Conservation (phyloP, 305 asterid genomes). For the Andrographis paniculata region DNA sequence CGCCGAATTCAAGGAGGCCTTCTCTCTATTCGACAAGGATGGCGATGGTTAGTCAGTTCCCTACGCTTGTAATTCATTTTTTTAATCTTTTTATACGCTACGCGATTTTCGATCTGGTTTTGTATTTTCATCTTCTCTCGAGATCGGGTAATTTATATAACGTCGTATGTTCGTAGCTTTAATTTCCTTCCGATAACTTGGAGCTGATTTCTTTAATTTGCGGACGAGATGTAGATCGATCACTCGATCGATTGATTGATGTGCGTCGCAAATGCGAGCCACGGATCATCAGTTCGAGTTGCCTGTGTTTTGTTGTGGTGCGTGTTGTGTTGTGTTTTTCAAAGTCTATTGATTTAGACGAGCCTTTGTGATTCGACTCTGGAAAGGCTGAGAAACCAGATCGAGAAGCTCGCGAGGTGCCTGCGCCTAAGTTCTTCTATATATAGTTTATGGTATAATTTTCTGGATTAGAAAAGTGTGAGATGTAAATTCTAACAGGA, state of each 20-base stretch:
- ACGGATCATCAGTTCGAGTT: too few relatives aligned
- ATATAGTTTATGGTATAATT: too few relatives aligned
- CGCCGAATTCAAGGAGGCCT: conserved; percentile 56
- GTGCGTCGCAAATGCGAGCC: background rate
- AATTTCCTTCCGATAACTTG: too few relatives aligned
- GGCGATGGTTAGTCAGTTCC: conserved; percentile 37
- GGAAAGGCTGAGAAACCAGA: conserved; percentile 10
- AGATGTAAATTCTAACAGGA: background rate
- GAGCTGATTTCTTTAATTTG: background rate
- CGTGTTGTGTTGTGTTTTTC: conserved; percentile 4
- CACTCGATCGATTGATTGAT: conserved; percentile 6
- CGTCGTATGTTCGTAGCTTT: too few relatives aligned
- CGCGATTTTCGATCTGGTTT: background rate
- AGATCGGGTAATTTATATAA: background rate
- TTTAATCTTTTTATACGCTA: background rate
- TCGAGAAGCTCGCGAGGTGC: conserved; percentile 1
- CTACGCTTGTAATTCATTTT: background rate
- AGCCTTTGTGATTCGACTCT: conserved; percentile 7
- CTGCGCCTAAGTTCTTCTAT: too few relatives aligned
- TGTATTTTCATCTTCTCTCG: background rate
- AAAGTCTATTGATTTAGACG: conserved; percentile 3
- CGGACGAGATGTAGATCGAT: conserved; percentile 17
- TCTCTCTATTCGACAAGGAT: conserved; percentile 56
- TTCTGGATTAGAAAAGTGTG: too few relatives aligned
- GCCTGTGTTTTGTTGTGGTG: conserved; percentile 5